These are phyloP conservation scores for Cyclostephanos invisitatus DNA, from an alignment of 108 stramenopile genomes.

Conservation along the genomic window DNA sequence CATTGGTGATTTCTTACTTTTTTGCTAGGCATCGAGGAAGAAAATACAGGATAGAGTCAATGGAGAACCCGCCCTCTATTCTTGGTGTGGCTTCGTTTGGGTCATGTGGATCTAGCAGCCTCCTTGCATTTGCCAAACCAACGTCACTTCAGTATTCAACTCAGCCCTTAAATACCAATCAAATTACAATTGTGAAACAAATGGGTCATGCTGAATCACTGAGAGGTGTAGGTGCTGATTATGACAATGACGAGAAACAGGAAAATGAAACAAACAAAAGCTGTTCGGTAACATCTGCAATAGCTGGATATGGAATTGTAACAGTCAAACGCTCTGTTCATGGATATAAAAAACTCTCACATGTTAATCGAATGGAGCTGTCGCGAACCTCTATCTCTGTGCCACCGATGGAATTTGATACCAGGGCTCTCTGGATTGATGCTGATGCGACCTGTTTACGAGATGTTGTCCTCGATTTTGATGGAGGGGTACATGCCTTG, in stretches of 20 bases:
- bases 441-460: slow-evolving; percentile 60
- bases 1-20: not conserved
- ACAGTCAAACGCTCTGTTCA: slow-evolving; percentile 75
- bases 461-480: slow-evolving; percentile 52
- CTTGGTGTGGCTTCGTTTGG: slow-evolving; percentile 38
- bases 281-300: slow-evolving; percentile 25
- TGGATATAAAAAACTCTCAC: slow-evolving; percentile 80
- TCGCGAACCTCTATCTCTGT: slow-evolving; percentile 77
- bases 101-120: slow-evolving; percentile 43
- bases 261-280: slow-evolving; percentile 2
- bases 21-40: slow-evolving; percentile 54
- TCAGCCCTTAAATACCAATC: slow-evolving; percentile 64
- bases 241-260: slow-evolving; percentile 1
- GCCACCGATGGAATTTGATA: slow-evolving; percentile 93
- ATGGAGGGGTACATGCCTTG: slow-evolving; percentile 88
- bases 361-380: slow-evolving; percentile 70
- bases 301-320: slow-evolving; percentile 79
- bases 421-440: slow-evolving; percentile 92
- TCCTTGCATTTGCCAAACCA: slow-evolving; percentile 76
- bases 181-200: slow-evolving; percentile 83
- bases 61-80: slow-evolving; percentile 77
- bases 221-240: not conserved
- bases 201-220: slow-evolving; percentile 56
- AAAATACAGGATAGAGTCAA: slow-evolving; percentile 73
- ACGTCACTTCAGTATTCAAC: slow-evolving; percentile 66